phyloP scores from a whole-genome alignment of 495 filamentous ascomycete genomes.

The Lasiosphaeria ovina region DNA sequence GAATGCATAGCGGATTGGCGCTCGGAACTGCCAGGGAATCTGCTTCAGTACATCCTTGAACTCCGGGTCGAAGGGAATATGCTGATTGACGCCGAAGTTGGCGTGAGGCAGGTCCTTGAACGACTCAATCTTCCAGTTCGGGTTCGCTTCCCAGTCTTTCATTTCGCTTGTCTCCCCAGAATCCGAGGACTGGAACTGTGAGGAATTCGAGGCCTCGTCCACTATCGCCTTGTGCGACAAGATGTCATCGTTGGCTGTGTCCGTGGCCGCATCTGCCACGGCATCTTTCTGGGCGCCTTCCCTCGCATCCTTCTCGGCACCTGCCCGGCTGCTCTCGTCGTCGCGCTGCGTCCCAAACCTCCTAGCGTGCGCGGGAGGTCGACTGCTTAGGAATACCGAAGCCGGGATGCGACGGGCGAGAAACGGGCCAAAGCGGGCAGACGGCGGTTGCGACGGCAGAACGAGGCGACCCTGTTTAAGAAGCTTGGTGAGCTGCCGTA shows the following conservation, averaged over 20 bases:
- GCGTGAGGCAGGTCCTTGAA: slow-evolving; percentile 85
- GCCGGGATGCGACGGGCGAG: slow-evolving; percentile 7
- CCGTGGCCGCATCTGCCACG: slow-evolving; percentile 24
- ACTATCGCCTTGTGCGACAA: slow-evolving; percentile 24
- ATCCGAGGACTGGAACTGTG: slow-evolving; percentile 35
- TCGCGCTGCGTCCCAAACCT: slow-evolving; percentile 21
- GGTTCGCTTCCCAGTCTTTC: slow-evolving; percentile 75
- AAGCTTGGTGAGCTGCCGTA: slow-evolving; percentile 14
- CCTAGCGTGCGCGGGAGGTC: slow-evolving; percentile 9
- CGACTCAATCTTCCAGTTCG: slow-evolving; percentile 67
- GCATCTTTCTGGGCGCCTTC: slow-evolving; percentile 23
- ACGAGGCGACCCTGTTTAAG: slow-evolving; percentile 25
- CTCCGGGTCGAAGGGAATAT: slow-evolving; percentile 89
- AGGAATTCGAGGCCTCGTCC: slow-evolving; percentile 28
- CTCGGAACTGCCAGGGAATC: slow-evolving; percentile 89
- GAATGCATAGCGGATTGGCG: slow-evolving; percentile 92
- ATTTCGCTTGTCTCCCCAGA: slow-evolving; percentile 32
- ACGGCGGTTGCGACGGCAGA: slow-evolving; percentile 15
- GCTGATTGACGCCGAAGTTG: slow-evolving; percentile 92
- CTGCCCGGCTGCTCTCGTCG: slow-evolving; percentile 9
- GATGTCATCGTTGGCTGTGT: slow-evolving; percentile 23
- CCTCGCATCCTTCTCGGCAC: slow-evolving; percentile 19
- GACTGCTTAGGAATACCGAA: background rate
- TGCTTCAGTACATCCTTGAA: slow-evolving; percentile 87
- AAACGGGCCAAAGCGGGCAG: slow-evolving; percentile 5